Evolutionary conservation across 208 protist genomes (phyloP).

Genomic region (Trypanosoma cruzi): DNA sequence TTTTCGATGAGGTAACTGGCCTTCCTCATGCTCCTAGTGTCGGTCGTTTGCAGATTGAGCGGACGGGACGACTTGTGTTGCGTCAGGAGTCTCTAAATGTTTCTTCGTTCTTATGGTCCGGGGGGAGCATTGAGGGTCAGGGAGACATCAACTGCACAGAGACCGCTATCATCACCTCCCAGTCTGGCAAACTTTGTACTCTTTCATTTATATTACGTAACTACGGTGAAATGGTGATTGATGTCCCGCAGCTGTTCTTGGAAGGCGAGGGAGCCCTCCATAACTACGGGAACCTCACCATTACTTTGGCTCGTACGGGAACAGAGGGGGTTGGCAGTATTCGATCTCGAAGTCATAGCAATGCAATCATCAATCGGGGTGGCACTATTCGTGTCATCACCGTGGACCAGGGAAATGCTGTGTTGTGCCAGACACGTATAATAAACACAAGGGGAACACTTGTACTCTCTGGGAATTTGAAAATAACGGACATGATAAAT

Average conservation of each 20-base stretch:
- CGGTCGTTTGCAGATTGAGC: constrained; percentile 61
- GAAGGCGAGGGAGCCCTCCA: constrained; percentile 66
- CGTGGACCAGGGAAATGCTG: constrained; percentile 45
- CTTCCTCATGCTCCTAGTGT: constrained; percentile 52
- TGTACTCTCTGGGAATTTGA: constrained; percentile 48
- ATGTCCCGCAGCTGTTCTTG: constrained; percentile 64
- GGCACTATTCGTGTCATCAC: constrained; percentile 60
- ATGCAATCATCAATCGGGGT: constrained; percentile 61
- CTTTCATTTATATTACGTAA: constrained; percentile 67
- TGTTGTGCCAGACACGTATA: constrained; percentile 61
- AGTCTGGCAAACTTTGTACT: constrained; percentile 63
- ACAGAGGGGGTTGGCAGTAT: constrained; percentile 63
- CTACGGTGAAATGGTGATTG: constrained; percentile 83
- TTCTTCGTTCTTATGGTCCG: constrained; percentile 79
- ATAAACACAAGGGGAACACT: constrained; percentile 51
- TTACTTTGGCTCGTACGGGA: constrained; percentile 60
- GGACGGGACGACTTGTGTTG: constrained; percentile 63
- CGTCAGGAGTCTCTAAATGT: constrained; percentile 66
- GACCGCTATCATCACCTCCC: constrained; percentile 60
- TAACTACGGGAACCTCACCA: constrained; percentile 80
- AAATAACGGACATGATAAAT: constrained; percentile 52
- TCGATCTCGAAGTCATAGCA: constrained; percentile 44
- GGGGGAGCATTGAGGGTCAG: constrained; percentile 69
- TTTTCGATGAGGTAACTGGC: constrained; percentile 63
- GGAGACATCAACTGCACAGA: constrained; percentile 68